Base-by-base conservation (phyloP, 1,139 yeast species). In the Candida frijolesensis region DNA sequence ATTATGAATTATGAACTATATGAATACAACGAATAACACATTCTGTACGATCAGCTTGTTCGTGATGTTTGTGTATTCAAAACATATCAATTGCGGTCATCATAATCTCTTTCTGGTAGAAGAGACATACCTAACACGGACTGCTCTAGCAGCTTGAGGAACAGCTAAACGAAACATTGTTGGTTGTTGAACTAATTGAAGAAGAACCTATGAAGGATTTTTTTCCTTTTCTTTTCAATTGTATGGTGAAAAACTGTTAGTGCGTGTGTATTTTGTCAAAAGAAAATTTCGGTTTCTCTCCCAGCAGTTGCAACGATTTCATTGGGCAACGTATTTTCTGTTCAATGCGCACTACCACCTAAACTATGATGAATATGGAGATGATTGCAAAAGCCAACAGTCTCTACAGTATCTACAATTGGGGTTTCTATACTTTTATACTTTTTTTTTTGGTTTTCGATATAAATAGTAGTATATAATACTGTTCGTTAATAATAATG, bases 131-230 rank as follows among this genome's bases (percentile, higher is more conserved):
- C 84, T 80, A 60, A 79, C 78, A 65, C 82, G 51, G 66, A 61
- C 74, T 68, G 70, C 42, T 44, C 87, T 87, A 76, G 81, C 83
- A 66, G 76, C 81, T 71, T 79, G 83, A 65, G 74, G 70, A 66
- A 82, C 82, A 72, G 85, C 82, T 78, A 82, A 79, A 72, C 85
- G 82, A 76, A 83, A 83, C 89, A 84, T 84, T 59, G 35, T 42
- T 56, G 66, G 56, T 40, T 34, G 37, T 34, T 14, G 37, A 34
- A 34, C 37, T 34, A 34, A n/a, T 34, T 34, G 37, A 14, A 14
- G 37, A 29, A 29, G 15, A 16, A 16, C n/a, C 12, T 15, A 6
- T 22, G 7, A 34, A 15, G 38, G 38, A 18, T n/a, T 46, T 46
- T 46, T 46, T 46, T 46, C 42, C 22, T 45, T 34, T 34, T 34